Percentiles rank a stretch among this genome's conserved stretches.
Conservation (phyloP, 2,329 filamentous ascomycete species). For the Cryphonectria carpinicola region DNA sequence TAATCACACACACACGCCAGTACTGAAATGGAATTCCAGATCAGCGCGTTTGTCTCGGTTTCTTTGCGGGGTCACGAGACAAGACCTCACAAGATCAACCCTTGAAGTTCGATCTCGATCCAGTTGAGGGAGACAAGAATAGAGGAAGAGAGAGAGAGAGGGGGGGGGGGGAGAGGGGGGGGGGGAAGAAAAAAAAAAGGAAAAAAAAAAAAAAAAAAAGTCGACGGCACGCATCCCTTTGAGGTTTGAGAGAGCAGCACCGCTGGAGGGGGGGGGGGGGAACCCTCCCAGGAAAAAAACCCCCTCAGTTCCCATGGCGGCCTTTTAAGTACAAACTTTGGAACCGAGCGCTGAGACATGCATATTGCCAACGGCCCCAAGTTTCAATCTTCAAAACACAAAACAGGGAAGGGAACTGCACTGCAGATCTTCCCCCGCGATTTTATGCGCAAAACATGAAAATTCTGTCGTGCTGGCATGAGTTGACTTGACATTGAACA, state of each 20-base stretch:
- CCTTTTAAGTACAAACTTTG: not conserved
- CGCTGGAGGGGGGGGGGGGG: not conserved
- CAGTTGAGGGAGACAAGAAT: not conserved
- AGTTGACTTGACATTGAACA: no score
- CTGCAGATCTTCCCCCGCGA: not conserved
- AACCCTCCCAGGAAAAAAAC: not conserved
- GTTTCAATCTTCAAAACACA: not conserved
- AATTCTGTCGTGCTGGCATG: no score
- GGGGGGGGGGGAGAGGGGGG: no score
- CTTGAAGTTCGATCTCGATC: not conserved
- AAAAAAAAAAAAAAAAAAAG: not conserved
- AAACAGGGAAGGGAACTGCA: not conserved
- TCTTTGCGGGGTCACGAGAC: constrained; percentile 6
- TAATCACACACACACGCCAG: not conserved
- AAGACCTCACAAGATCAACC: not conserved
- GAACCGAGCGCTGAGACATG: constrained; percentile 6
- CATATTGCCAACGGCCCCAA: not conserved
- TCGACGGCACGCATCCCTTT: not conserved
- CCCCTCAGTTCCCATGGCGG: not conserved
- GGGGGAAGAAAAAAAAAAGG: no score
- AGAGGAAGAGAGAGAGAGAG: no score
- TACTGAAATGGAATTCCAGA: constrained; percentile 3
- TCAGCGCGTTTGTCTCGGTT: constrained; percentile 2
- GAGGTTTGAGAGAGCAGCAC: not conserved
- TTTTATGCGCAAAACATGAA: not conserved